A percentile compares a stretch with the other conserved stretches of the same genome.
Evolutionary conservation across 352 stramenopile genomes (phyloP).

Genomic region (Pythium angustatum): DNA sequence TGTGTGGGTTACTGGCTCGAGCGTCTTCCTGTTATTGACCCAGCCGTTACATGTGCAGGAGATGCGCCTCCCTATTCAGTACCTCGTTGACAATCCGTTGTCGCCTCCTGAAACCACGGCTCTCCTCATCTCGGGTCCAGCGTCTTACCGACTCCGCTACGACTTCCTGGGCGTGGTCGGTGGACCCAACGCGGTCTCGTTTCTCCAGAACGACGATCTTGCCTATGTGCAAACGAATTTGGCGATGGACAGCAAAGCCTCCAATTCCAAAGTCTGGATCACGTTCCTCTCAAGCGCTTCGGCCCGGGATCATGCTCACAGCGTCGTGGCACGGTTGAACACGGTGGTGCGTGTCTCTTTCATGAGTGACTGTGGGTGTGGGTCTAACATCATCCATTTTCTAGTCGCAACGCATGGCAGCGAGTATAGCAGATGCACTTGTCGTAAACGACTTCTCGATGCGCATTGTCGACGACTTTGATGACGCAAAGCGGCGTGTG

Average conservation of each 20-base stretch:
- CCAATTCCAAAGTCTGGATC: conserved; percentile 51
- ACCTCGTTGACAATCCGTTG: conserved; percentile 63
- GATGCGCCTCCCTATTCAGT: conserved; percentile 69
- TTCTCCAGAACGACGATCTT: conserved; percentile 37
- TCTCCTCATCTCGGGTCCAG: conserved; percentile 54
- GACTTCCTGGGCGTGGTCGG: conserved; percentile 49
- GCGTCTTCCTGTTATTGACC: background rate
- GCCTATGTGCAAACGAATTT: conserved; percentile 51
- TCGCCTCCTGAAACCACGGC: conserved; percentile 48
- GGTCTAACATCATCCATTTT: too few relatives aligned
- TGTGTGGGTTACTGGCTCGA: background rate
- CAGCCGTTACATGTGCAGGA: conserved; percentile 32
- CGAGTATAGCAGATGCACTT: background rate
- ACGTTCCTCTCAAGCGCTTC: conserved; percentile 52
- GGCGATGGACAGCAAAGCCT: conserved; percentile 55
- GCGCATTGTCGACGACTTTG: conserved; percentile 44
- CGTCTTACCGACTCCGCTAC: conserved; percentile 70
- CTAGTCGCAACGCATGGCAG: conserved; percentile 12
- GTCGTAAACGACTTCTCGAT: conserved; percentile 32
- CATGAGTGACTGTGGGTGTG: too few relatives aligned
- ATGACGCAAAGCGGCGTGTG: conserved; percentile 56
- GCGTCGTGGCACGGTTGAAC: conserved; percentile 42
- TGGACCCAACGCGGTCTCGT: conserved; percentile 23
- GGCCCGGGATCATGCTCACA: conserved; percentile 42
- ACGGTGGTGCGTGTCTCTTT: conserved; percentile 35